Evolutionary conservation across 73 alveolate species (phyloP).

Genomic region (Breviolum minutum): DNA sequence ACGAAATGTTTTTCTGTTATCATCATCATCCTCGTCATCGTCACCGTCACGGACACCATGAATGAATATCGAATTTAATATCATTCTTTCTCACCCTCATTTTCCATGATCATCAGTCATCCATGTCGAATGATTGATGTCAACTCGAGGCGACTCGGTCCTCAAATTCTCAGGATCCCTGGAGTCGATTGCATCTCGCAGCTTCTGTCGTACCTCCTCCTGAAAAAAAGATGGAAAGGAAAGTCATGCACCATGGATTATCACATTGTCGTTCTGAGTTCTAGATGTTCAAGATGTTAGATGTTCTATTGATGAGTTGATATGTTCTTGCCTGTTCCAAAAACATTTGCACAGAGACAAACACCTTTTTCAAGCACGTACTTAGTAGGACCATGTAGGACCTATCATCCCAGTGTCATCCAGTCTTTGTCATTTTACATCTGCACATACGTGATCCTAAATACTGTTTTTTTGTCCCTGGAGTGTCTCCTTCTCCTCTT

Average conservation of each 20-base stretch:
- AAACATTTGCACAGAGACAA: too few relatives aligned
- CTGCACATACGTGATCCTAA: not conserved
- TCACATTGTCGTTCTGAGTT: too few relatives aligned
- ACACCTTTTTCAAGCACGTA: too few relatives aligned
- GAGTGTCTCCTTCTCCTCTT: slow-evolving; percentile 2
- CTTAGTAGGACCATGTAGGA: too few relatives aligned
- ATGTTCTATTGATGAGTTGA: too few relatives aligned
- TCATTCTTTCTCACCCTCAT: not conserved
- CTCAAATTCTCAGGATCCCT: slow-evolving; percentile 36
- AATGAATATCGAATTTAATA: not conserved
- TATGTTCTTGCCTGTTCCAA: too few relatives aligned
- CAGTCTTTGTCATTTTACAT: too few relatives aligned
- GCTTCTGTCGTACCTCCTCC: slow-evolving; percentile 52
- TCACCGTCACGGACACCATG: not conserved
- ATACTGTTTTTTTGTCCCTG: not conserved
- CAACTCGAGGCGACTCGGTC: not conserved
- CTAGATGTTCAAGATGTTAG: too few relatives aligned
- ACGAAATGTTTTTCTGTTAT: too few relatives aligned
- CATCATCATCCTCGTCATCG: not conserved
- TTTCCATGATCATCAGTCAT: not conserved
- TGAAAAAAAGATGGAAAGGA: not conserved
- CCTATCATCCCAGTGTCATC: too few relatives aligned
- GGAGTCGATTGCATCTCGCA: slow-evolving; percentile 8
- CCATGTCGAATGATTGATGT: not conserved
- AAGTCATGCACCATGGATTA: too few relatives aligned